Evolutionary conservation across 768 basidiomycete genomes (phyloP).

Genomic region (Lentinula boryana): DNA sequence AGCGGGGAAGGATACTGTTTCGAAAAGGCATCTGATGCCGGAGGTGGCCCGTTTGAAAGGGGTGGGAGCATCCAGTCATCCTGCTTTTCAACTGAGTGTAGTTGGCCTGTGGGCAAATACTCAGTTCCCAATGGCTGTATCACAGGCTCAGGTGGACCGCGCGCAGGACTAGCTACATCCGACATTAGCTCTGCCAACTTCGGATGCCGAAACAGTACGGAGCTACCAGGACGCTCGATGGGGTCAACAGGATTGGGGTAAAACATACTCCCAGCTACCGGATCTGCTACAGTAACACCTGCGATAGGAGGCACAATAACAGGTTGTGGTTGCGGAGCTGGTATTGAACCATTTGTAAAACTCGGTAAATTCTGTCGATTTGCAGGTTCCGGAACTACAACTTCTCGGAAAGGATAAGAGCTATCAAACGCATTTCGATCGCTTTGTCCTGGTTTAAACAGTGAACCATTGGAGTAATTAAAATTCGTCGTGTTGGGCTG

Average conservation of each 20-base stretch:
- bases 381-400: neutral
- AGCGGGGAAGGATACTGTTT: neutral
- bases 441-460: neutral
- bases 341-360: neutral
- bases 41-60: neutral
- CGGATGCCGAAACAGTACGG: constrained; percentile 11
- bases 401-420: neutral
- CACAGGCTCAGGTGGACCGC: neutral
- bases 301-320: neutral
- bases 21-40: neutral
- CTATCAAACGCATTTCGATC: neutral
- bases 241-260: neutral
- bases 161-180: neutral
- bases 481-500: neutral
- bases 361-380: neutral
- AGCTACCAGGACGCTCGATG: neutral
- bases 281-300: neutral
- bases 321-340: neutral
- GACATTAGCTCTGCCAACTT: constrained; percentile 29
- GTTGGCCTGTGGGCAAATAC: neutral
- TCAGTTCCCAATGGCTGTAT: neutral
- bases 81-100: neutral
- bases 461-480: neutral
- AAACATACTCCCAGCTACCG: neutral
- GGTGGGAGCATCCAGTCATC: constrained; percentile 3